Percentiles rank a stretch among this genome's conserved stretches.
These are phyloP conservation scores for Haplosporangium gracile DNA, from an alignment of 192 early-diverging fungal species.

Conservation along the genomic window DNA sequence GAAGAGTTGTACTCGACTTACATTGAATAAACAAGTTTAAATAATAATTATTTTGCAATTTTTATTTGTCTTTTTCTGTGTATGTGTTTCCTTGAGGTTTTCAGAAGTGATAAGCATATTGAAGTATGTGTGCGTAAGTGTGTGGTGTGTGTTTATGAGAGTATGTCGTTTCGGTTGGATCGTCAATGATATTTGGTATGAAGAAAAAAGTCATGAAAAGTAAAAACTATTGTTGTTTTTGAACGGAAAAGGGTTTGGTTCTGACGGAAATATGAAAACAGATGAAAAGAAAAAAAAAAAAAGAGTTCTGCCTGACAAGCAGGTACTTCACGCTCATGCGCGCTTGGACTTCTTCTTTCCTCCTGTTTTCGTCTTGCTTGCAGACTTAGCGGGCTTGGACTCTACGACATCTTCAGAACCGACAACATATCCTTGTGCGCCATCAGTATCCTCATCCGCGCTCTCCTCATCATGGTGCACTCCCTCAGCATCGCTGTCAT, in stretches of 20 bases:
- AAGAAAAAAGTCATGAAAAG: neutral
- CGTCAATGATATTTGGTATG: slow-evolving; percentile 5
- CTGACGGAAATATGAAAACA: neutral
- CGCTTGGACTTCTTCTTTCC: slow-evolving; percentile 25
- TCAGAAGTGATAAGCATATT: neutral
- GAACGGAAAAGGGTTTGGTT: neutral
- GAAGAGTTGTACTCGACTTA: slow-evolving; percentile 66
- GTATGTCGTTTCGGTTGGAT: neutral
- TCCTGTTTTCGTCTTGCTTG: slow-evolving; percentile 11
- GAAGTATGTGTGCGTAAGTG: neutral
- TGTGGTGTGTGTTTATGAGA: neutral
- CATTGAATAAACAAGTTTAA: slow-evolving; percentile 39
- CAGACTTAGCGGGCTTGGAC: neutral
- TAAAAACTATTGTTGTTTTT: neutral
- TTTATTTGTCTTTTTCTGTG: neutral
- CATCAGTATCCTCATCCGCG: slow-evolving; percentile 17
- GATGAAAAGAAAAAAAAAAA: neutral
- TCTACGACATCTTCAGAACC: neutral
- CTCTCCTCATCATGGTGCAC: slow-evolving; percentile 17
- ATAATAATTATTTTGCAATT: slow-evolving; percentile 1
- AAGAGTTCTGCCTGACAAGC: neutral
- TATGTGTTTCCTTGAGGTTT: neutral
- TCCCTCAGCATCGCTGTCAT: slow-evolving; percentile 43
- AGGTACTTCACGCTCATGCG: slow-evolving; percentile 4
- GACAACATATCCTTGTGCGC: slow-evolving; percentile 22